Percentiles rank a stretch among this genome's conserved stretches.
Evolutionary conservation across 2,329 filamentous ascomycete genomes (phyloP).

Genomic region (Colletotrichum camelliae): DNA sequence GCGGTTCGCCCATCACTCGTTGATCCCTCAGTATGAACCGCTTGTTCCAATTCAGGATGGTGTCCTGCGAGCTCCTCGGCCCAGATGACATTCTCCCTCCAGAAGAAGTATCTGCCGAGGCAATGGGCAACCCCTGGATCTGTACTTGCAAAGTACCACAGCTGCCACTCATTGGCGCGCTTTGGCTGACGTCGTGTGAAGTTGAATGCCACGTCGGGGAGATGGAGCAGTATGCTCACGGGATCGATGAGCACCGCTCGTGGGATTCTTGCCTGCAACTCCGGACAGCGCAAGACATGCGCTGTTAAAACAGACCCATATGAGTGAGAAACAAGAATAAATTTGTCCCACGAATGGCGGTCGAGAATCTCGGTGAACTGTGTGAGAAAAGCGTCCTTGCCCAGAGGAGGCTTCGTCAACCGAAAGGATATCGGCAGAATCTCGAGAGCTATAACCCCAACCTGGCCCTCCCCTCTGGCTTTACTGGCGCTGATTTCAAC

Average conservation of each 20-base stretch:
- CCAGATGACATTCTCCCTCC: constrained; percentile 75
- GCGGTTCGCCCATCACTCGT: constrained; percentile 21
- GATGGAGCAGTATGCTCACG: constrained; percentile 70
- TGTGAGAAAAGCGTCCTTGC: constrained; percentile 56
- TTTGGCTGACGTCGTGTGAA: constrained; percentile 62
- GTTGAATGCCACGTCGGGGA: constrained; percentile 75
- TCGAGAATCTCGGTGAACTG: constrained; percentile 64
- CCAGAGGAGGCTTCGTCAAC: constrained; percentile 59
- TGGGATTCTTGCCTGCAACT: constrained; percentile 54
- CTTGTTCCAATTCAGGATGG: not conserved
- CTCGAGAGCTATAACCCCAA: constrained; percentile 71
- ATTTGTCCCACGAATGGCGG: constrained; percentile 60
- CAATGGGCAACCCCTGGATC: constrained; percentile 71
- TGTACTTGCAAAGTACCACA: constrained; percentile 73
- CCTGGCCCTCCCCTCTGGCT: constrained; percentile 36
- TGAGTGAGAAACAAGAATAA: constrained; percentile 66
- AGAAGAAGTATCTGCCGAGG: constrained; percentile 72
- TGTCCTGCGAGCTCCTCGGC: constrained; percentile 61
- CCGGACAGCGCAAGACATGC: constrained; percentile 60
- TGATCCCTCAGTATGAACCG: not conserved
- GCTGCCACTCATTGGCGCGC: constrained; percentile 70
- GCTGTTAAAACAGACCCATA: constrained; percentile 67
- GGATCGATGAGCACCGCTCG: constrained; percentile 61
- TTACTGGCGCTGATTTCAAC: constrained; percentile 47
- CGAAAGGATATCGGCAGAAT: constrained; percentile 70